Evolutionary conservation across 768 basidiomycete species (phyloP).

Genomic region (Auricularia heimuer): DNA sequence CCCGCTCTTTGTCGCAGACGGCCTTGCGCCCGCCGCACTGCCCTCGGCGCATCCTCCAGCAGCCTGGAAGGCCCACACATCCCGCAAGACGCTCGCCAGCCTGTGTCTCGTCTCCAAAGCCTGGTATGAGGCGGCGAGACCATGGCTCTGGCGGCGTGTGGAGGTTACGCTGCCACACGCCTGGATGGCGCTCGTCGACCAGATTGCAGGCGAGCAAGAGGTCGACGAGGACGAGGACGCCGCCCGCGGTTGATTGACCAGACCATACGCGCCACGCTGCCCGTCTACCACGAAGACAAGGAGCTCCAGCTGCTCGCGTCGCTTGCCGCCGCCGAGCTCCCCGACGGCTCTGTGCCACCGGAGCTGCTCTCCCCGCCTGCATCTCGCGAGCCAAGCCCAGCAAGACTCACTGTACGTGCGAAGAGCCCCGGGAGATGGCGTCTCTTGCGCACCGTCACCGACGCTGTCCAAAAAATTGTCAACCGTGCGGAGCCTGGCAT

Average conservation of each 20-base stretch:
- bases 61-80: constrained; percentile 57
- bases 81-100: constrained; percentile 53
- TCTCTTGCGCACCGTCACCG: constrained; percentile 65
- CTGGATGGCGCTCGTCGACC: constrained; percentile 75
- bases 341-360: constrained; percentile 60
- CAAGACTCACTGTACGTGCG: constrained; percentile 65
- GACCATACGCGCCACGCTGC: constrained; percentile 56
- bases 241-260: constrained; percentile 54
- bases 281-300: constrained; percentile 32
- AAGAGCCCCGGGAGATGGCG: constrained; percentile 80
- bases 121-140: constrained; percentile 77
- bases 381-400: constrained; percentile 76
- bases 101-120: constrained; percentile 70
- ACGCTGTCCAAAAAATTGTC: constrained; percentile 65
- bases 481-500: constrained; percentile 54
- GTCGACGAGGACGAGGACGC: constrained; percentile 31
- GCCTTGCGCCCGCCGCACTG: constrained; percentile 41
- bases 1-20: constrained; percentile 42
- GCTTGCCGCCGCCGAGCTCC: constrained; percentile 45
- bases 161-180: constrained; percentile 77
- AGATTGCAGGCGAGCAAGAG: constrained; percentile 53
- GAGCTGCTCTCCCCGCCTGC: constrained; percentile 72
- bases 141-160: constrained; percentile 77
- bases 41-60: constrained; percentile 68
- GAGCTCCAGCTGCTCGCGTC: constrained; percentile 42